phyloP scores from a whole-genome alignment of 306 rosid species.

The Cotoneaster glaucophyllus region DNA sequence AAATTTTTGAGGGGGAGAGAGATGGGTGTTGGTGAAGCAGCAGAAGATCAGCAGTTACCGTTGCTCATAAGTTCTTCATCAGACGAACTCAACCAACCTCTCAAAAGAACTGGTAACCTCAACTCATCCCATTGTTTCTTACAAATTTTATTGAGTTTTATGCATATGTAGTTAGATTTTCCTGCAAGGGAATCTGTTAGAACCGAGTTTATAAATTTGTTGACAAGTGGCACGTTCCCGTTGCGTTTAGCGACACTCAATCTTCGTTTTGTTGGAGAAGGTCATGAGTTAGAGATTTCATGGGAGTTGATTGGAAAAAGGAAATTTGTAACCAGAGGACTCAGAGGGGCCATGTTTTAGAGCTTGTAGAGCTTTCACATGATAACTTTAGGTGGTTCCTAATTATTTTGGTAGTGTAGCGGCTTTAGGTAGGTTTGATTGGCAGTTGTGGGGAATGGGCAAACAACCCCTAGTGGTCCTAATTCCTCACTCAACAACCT shows the following conservation, averaged over 20 bases:
- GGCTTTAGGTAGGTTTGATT: neutral
- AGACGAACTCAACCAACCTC: neutral
- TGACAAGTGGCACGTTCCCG: neutral
- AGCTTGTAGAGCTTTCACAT: neutral
- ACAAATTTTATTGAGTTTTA: neutral
- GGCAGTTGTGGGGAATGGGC: neutral
- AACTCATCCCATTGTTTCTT: neutral
- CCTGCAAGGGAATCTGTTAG: neutral
- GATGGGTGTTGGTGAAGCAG: conserved; percentile 7
- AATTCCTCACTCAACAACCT: neutral
- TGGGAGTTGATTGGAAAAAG: neutral
- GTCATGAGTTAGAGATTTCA: neutral
- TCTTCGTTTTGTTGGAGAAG: neutral
- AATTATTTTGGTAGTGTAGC: neutral
- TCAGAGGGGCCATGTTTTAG: neutral
- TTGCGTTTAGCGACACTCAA: neutral
- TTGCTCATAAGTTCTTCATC: conserved; percentile 13
- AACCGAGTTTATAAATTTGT: neutral
- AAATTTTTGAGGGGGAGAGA: neutral
- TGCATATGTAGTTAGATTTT: neutral
- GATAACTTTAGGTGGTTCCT: neutral
- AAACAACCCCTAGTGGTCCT: no score
- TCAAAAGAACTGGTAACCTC: conserved; percentile 22
- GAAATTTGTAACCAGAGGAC: neutral
- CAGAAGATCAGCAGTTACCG: conserved; percentile 9